phyloP scores from a whole-genome alignment of 1,139 yeast genomes.

The Hyphopichia buzzinii region DNA sequence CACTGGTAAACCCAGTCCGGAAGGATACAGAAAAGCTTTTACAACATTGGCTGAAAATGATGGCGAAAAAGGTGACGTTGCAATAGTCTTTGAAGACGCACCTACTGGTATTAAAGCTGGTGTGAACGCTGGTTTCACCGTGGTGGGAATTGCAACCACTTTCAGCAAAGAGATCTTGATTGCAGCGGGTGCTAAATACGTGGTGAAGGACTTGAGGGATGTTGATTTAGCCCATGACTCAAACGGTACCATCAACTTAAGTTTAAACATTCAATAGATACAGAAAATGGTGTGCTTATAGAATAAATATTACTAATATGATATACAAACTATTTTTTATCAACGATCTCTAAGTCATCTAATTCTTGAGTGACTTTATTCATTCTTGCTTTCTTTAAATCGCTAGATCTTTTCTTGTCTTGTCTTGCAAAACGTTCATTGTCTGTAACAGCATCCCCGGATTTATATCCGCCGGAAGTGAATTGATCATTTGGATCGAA shows the following conservation, averaged over 20 bases:
- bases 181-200: constrained; percentile 21
- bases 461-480: constrained; percentile 9
- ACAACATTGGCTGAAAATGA: constrained; percentile 6
- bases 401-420: constrained; percentile 33
- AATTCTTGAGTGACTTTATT: constrained; percentile 31
- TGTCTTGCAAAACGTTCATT: constrained; percentile 16
- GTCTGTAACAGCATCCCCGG: constrained; percentile 8
- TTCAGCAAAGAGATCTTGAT: constrained; percentile 15
- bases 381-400: constrained; percentile 34
- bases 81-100: constrained; percentile 21
- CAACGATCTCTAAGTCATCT: constrained; percentile 19
- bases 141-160: constrained; percentile 19
- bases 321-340: not conserved
- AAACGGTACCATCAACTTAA: not conserved
- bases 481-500: constrained; percentile 12
- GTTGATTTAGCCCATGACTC: constrained; percentile 1
- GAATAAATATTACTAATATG: not conserved
- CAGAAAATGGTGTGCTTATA: not conserved
- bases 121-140: constrained; percentile 17
- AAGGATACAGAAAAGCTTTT: constrained; percentile 17
- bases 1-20: constrained; percentile 17
- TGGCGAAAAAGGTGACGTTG: constrained; percentile 6
- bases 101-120: constrained; percentile 21
- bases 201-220: constrained; percentile 1
- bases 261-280: constrained; percentile 2